Evolutionary conservation across 2,329 filamentous ascomycete species (phyloP), one percentile per base, ranked within the genome.

Genomic region (Colletotrichum ledebouriae): DNA sequence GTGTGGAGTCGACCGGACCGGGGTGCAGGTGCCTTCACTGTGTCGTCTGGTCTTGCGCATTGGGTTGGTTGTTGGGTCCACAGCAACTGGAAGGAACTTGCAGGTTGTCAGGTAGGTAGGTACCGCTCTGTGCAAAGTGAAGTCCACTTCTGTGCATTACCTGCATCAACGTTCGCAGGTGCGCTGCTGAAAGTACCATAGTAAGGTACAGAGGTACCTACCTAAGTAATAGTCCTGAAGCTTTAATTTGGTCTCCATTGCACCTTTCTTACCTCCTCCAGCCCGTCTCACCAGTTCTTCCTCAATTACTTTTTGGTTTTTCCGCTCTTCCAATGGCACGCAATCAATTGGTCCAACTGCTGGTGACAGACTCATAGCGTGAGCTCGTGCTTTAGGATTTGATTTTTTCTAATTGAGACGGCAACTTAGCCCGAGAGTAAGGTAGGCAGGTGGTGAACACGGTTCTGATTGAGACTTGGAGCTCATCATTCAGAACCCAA

Each of bases 1-100:
- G 44, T 65, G 61, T 66, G 65, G 65, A 65, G 65, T 56, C 47
- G 33, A 65, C 17, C 61, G 55, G 61, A 59, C 65, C 47, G 42
- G 64, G 61, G 60, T 29, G 25, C 25, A 29, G 3, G 25, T 29
- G 25, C 25, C 25, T 29, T 6, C 1, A 6, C 25, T 25, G 3
- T 3, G 22, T 22, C 4, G 22, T 22, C 22, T 22, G 22, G 22
- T 22, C 22, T 22, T 22, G 22, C 1, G 17, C 17, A 17, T 17
- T 17, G 17, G 17, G 17, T 17, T 17, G 17, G 17, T 7, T 29
- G 25, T 29, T 6, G 25, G 25, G 25, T 29, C 25, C 25, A 29
- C 29, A 29, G 29, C 29, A 17, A 17, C 1, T 17, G 17, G 7
- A 29, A 29, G 6, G 29, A 29, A 29, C 1, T 2, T 29, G 29